phyloP scores from a whole-genome alignment of 768 basidiomycete genomes.

The Trametes cinnabarina region DNA sequence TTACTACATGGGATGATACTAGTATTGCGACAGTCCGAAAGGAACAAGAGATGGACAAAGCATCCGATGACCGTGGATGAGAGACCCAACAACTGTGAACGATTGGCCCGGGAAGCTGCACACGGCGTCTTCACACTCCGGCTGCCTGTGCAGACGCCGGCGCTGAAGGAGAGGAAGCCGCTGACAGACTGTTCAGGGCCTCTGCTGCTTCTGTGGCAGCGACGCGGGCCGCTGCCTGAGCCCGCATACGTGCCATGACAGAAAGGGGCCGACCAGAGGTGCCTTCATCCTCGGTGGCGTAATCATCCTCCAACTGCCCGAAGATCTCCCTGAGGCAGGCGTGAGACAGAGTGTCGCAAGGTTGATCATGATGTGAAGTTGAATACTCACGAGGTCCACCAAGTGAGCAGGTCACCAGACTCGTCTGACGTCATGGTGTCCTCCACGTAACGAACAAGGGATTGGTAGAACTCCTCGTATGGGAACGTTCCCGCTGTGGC shows the following conservation, averaged over 20 bases:
- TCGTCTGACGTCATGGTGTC: background rate
- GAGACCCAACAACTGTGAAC: too few relatives aligned
- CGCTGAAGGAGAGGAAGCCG: too few relatives aligned
- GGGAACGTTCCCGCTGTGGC: background rate
- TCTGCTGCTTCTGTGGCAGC: too few relatives aligned
- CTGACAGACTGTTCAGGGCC: too few relatives aligned
- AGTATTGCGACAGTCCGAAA: too few relatives aligned
- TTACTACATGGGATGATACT: too few relatives aligned
- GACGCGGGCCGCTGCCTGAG: background rate
- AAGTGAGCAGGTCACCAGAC: background rate
- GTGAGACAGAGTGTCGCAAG: background rate
- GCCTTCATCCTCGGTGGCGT: background rate
- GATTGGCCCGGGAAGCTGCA: too few relatives aligned
- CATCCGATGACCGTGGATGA: too few relatives aligned
- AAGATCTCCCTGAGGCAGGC: background rate
- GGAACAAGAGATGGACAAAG: too few relatives aligned
- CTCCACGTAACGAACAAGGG: background rate
- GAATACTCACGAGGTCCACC: background rate
- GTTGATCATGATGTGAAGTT: too few relatives aligned
- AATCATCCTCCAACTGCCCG: background rate
- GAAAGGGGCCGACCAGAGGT: background rate
- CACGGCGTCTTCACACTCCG: too few relatives aligned
- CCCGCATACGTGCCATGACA: background rate
- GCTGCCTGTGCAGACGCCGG: too few relatives aligned
- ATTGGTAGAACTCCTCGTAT: background rate